Evolutionary conservation across 2,329 filamentous ascomycete genomes (phyloP), one percentile per base, ranked within the genome.

Genomic region (Pseudogymnoascus sp.): DNA sequence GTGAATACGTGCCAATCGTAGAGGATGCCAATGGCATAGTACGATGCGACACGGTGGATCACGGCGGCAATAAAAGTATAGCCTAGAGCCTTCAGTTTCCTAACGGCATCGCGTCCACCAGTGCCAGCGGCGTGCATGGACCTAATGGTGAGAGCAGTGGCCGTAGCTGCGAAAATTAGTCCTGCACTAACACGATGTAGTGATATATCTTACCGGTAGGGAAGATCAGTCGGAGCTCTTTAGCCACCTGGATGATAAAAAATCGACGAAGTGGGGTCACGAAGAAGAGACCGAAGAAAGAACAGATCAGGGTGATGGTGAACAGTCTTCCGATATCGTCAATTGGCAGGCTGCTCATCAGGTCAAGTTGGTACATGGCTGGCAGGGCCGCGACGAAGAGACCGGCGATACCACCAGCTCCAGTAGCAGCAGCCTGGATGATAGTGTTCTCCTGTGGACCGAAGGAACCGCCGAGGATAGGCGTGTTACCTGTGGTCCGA

Each of bases 271-370:
- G 77, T 6, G 84, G 83, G 0, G 83, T 84, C 58, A 81, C 81
- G 66, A 86, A 84, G 71, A 85, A 84, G 64, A 87, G 78, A 3
- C 85, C 85, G 70, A 87, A 87, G 73, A 86, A 85, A 8, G 81
- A 82, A 63, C 82, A 83, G 58, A 86, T 81, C 45, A 85, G 76
- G 1, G 84, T 86, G 65, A 87, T 77, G 29, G 82, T 82, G 61
- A 86, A 75, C 58, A 87, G 79, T 33, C 81, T 77, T 61, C 78
- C 77, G 66, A 85, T 85, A 68, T 87, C 83, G 8, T 78, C 71
- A 65, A 76, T 76, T 9, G 82, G 83, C 33, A 77, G 76, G 10
- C 77, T 74, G 9, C 73, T 74, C 60, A 52, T 85, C 69, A 10
- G 75, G 0, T 73, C 71, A 12, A 86, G 74, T 55, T 82, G 79